Evolutionary conservation across 768 basidiomycete species (phyloP).

Genomic region (Auriscalpium vulgare): DNA sequence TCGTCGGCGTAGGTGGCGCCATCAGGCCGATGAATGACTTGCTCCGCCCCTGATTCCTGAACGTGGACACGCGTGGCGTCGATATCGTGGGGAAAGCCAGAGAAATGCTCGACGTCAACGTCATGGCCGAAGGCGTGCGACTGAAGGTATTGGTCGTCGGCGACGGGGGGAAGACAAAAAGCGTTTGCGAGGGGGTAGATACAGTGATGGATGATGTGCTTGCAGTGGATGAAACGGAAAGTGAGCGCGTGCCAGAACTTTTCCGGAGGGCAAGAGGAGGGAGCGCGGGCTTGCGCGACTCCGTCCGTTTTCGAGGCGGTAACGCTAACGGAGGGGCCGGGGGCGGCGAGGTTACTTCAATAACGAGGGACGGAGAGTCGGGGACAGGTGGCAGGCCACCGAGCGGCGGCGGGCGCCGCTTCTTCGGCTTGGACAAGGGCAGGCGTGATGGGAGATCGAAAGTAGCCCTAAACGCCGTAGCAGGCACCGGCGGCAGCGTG

Average conservation of each 20-base stretch:
- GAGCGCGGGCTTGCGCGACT: conserved; percentile 46
- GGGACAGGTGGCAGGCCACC: conserved; percentile 63
- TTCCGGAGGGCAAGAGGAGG: conserved; percentile 46
- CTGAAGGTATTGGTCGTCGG: conserved; percentile 37
- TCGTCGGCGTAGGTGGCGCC: conserved; percentile 65
- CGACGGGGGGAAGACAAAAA: conserved; percentile 84
- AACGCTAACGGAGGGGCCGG: conserved; percentile 13
- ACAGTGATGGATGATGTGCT: conserved; percentile 15
- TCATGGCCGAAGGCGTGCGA: conserved; percentile 75
- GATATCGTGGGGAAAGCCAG: conserved; percentile 51
- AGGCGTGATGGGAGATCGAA: conserved; percentile 35
- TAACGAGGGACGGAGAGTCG: conserved; percentile 54
- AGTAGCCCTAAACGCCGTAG: conserved; percentile 43
- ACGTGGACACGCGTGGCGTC: conserved; percentile 66
- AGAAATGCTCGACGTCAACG: conserved; percentile 53
- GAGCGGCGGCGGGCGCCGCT: conserved; percentile 55
- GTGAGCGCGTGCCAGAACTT: conserved; percentile 14
- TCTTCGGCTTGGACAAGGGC: conserved; percentile 32
- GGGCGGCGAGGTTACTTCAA: conserved; percentile 31
- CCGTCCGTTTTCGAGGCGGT: conserved; percentile 37
- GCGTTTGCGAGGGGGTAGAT: conserved; percentile 67
- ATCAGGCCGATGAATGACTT: conserved; percentile 69
- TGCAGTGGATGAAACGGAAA: conserved; percentile 15
- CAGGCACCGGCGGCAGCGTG: conserved; percentile 25
- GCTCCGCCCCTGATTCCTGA: conserved; percentile 57